Conservation (phyloP, 73 alveolate species). For the Durusdinium trenchii region DNA sequence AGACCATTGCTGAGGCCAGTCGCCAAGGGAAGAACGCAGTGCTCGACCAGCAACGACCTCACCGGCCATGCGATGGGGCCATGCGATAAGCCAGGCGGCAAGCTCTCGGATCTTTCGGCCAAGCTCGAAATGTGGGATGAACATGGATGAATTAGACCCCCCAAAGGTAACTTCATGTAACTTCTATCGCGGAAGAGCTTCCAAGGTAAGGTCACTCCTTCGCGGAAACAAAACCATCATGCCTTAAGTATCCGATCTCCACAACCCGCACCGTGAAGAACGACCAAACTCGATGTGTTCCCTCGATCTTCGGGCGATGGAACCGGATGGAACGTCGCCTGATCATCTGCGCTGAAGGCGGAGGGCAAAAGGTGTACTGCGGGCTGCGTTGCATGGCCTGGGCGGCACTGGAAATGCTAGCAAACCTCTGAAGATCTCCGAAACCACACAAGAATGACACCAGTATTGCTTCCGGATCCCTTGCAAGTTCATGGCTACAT, state of each 20-base stretch:
- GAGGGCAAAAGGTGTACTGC: conserved; percentile 96
- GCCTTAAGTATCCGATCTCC: too few species aligned
- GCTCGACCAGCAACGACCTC: conserved; percentile 96
- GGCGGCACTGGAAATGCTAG: background rate
- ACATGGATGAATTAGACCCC: background rate
- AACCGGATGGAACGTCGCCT: conserved; percentile 74
- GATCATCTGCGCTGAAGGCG: conserved; percentile 97
- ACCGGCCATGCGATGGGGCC: background rate
- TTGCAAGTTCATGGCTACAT: too few species aligned
- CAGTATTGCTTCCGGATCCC: too few species aligned
- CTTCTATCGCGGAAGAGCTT: background rate
- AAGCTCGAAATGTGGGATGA: background rate
- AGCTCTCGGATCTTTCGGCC: background rate
- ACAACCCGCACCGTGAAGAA: too few species aligned
- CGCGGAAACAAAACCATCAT: too few species aligned
- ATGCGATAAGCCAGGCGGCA: background rate
- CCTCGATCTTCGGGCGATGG: too few species aligned
- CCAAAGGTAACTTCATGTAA: background rate
- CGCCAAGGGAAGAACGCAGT: conserved; percentile 96
- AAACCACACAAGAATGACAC: too few species aligned
- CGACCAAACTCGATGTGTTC: too few species aligned
- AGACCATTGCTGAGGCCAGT: too few species aligned
- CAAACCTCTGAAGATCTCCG: background rate
- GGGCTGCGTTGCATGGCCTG: conserved; percentile 97
- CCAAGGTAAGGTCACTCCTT: too few species aligned